Conservation (phyloP, 2,329 filamentous ascomycete genomes). For the Beauveria asiatica region DNA sequence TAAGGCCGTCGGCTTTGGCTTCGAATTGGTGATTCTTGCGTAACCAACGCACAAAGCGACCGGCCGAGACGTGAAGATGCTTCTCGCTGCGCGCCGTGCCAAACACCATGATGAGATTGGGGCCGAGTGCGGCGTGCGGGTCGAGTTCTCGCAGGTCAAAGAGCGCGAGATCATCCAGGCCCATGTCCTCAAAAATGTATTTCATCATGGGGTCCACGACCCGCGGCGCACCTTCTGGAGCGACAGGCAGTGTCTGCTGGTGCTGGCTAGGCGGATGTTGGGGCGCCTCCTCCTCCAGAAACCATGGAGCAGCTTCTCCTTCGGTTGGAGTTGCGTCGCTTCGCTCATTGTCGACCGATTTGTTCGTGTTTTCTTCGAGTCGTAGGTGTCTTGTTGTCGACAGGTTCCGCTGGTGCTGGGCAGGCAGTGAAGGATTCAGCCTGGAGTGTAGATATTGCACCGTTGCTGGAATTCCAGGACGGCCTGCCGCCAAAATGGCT, state of each 20-base stretch:
- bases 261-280: slow-evolving; percentile 41
- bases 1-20: slow-evolving; percentile 75
- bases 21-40: slow-evolving; percentile 61
- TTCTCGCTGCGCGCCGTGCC: slow-evolving; percentile 87
- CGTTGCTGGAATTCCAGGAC: slow-evolving; percentile 13
- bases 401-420: slow-evolving; percentile 16
- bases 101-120: slow-evolving; percentile 86
- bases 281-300: slow-evolving; percentile 64
- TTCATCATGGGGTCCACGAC: slow-evolving; percentile 66
- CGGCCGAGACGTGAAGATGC: slow-evolving; percentile 84
- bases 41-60: slow-evolving; percentile 82
- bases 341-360: slow-evolving; percentile 11
- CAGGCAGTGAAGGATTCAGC: slow-evolving; percentile 14
- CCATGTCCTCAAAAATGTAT: slow-evolving; percentile 75
- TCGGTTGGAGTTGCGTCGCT: slow-evolving; percentile 10
- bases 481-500: slow-evolving; percentile 17
- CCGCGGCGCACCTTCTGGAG: slow-evolving; percentile 60
- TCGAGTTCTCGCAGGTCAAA: slow-evolving; percentile 79
- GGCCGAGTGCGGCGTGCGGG: slow-evolving; percentile 77
- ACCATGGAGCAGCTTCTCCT: slow-evolving; percentile 60
- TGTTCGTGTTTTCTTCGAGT: slow-evolving; percentile 11
- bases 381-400: slow-evolving; percentile 13
- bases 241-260: slow-evolving; percentile 39
- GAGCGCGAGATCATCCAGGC: slow-evolving; percentile 71
- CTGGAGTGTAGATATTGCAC: slow-evolving; percentile 4